Conservation (phyloP, 2,329 filamentous ascomycete genomes). For the Exophiala viscosa region DNA sequence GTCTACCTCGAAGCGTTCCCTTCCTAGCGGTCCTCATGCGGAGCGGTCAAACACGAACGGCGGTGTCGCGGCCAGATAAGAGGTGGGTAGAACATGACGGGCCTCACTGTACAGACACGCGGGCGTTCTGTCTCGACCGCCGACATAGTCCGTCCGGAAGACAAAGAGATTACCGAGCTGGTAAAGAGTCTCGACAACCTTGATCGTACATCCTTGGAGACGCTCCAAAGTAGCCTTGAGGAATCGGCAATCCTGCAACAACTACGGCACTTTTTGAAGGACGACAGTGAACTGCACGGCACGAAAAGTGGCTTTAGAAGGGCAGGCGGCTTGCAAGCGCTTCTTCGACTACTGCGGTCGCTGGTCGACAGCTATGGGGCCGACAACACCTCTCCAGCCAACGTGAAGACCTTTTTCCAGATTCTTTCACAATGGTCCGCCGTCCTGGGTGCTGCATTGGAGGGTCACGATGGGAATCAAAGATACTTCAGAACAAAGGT, state of each 20-base stretch:
- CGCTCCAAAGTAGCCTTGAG: constrained; percentile 36
- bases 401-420: constrained; percentile 57
- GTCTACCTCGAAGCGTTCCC: not conserved
- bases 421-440: constrained; percentile 54
- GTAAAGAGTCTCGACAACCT: constrained; percentile 31
- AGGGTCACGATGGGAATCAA: constrained; percentile 77
- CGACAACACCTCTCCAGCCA: constrained; percentile 29
- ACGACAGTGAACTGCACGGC: constrained; percentile 46
- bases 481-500: constrained; percentile 78
- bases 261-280: constrained; percentile 63
- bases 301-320: constrained; percentile 79
- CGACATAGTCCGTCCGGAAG: constrained; percentile 23
- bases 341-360: constrained; percentile 66
- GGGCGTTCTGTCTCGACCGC: constrained; percentile 27
- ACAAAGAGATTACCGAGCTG: constrained; percentile 25
- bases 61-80: constrained; percentile 19
- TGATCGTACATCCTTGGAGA: constrained; percentile 31
- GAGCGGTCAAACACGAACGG: constrained; percentile 4
- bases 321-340: constrained; percentile 70
- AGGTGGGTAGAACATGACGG: constrained; percentile 22
- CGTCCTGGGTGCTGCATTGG: constrained; percentile 70
- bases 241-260: constrained; percentile 59
- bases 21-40: constrained; percentile 16
- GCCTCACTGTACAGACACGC: constrained; percentile 20
- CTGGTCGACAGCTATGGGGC: constrained; percentile 71